These are phyloP conservation scores for Ophiostoma tasmaniense DNA, from an alignment of 2,329 filamentous ascomycete species.

Conservation along the genomic window DNA sequence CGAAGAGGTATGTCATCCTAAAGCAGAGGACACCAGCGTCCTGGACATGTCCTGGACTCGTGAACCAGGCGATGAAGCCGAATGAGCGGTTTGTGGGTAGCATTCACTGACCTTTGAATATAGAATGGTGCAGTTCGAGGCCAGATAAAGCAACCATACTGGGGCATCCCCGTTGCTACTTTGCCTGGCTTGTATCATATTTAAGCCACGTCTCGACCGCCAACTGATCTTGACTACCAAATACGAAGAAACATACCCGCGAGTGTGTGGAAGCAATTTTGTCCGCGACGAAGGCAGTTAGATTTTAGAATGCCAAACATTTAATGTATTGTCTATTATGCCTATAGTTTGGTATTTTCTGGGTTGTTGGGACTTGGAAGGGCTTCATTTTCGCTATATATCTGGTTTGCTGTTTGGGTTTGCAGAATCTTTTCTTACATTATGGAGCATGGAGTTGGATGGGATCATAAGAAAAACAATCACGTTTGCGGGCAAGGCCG, in stretches of 20 bases:
- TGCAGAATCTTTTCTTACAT: neutral
- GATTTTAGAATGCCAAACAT: neutral
- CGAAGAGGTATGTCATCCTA: constrained; percentile 61
- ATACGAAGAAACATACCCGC: neutral
- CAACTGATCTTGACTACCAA: neutral
- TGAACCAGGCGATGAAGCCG: neutral
- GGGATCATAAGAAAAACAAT: neutral
- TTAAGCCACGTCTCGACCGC: neutral
- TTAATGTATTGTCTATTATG: neutral
- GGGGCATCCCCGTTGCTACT: neutral
- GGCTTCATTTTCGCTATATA: neutral
- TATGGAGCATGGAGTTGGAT: constrained; percentile 2
- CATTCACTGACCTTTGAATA: neutral
- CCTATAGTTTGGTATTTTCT: neutral
- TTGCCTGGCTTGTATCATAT: neutral
- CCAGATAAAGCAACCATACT: constrained; percentile 51
- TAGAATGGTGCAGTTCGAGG: constrained; percentile 98
- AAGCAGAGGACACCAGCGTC: no score
- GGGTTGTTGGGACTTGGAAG: neutral
- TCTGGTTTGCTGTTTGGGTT: neutral
- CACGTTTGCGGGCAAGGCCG: neutral
- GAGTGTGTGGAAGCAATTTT: neutral
- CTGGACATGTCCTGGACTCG: neutral
- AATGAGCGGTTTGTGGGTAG: neutral
- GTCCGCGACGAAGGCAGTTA: neutral